Evolutionary conservation across 345 rosid genomes (phyloP), one percentile per base, ranked within the genome.

Genomic region (Syzygium aromaticum): DNA sequence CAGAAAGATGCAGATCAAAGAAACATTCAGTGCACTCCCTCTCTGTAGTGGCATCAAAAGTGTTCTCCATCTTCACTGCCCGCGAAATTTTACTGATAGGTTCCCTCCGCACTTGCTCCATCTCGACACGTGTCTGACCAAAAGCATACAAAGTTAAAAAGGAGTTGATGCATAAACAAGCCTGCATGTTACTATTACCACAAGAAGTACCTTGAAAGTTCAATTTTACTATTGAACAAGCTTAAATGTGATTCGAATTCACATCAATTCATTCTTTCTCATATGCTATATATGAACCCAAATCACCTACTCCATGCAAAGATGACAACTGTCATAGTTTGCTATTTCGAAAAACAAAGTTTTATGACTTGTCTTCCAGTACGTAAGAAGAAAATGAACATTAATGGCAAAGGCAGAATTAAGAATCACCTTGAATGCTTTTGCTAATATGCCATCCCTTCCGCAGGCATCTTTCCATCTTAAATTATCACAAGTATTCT

Each of bases 1-100:
- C 99, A 85, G 99, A 98, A 38, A 96, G 93, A 91, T 96, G 99
- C 94, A 98, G 90, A 93, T 98, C 98, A 85, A 96, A 98, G 90
- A 93, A 93, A 90, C 99, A 98, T 84, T 96, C 82, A 86, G 92
- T 92, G 89, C 99, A 98, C 90, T 98, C 99, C 89, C 98, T 95
- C 94, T 98, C 99, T 28, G 92, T 92, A 53, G 95, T 89, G 86
- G 98, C 94, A 93, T 96, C 99, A 77, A 98, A 98, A 90, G 92
- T 92, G 89, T 92, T 93, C 84, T 94, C 97, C 99, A 96, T 98
- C 95, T 98, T 98, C 92, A 91, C 51, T 86, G 95, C 91, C 89
- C 85, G 98, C 5, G 92, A 93, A 54, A 94, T 90, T 87, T 89
- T 93, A 93, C 96, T 90, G 33, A 95, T 88, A 87, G 90, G 90